phyloP scores from a whole-genome alignment of 345 rosid genomes.

The Fremontodendron californicum region DNA sequence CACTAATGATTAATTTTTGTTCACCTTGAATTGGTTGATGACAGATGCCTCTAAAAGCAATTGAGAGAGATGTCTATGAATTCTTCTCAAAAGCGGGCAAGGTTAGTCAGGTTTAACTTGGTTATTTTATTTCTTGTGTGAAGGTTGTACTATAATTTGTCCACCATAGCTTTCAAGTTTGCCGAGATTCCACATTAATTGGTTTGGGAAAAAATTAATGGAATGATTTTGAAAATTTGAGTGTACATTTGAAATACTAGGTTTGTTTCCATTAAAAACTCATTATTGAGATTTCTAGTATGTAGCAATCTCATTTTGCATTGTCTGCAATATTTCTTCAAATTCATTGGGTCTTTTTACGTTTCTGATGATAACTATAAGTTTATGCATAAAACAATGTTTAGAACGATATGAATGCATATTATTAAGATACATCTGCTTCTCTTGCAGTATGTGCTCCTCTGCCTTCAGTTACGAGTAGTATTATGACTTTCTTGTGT shows the following conservation, averaged over 20 bases:
- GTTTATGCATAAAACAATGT: constrained; percentile 6
- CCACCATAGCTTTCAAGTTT: not conserved
- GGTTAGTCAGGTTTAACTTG: constrained; percentile 37
- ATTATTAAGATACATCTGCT: constrained; percentile 14
- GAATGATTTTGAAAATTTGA: not conserved
- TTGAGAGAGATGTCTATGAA: constrained; percentile 83
- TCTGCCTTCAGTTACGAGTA: constrained; percentile 24
- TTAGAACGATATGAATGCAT: constrained; percentile 12
- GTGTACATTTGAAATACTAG: not conserved
- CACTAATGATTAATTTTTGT: not conserved
- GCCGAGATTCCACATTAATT: not conserved
- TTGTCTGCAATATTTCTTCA: not conserved
- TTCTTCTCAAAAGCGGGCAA: constrained; percentile 92
- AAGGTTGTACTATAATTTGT: not conserved
- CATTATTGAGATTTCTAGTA: not conserved
- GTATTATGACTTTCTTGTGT: constrained; percentile 27
- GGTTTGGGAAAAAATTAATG: not conserved
- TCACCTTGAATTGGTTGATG: constrained; percentile 18
- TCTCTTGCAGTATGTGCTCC: constrained; percentile 17
- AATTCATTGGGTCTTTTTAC: not conserved
- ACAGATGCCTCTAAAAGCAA: constrained; percentile 92
- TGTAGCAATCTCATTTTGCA: not conserved
- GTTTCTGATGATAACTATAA: not conserved
- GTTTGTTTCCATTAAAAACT: not conserved
- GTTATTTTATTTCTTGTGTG: constrained; percentile 3